Base-by-base conservation (phyloP, 202 grass and related monocot species). In the Panicum virgatum region DNA sequence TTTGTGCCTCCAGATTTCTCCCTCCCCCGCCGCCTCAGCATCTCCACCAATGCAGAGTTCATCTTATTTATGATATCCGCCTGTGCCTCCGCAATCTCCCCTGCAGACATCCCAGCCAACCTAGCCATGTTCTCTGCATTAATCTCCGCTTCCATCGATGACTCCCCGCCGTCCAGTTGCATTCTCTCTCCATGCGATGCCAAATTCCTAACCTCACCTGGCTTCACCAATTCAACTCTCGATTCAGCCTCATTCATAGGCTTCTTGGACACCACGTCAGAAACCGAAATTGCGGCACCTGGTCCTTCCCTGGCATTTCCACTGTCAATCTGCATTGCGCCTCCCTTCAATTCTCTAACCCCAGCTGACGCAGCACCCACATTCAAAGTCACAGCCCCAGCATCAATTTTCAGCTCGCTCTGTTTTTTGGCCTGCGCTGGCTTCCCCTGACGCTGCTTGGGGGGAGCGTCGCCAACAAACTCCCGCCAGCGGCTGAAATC, bases 21-120 rank as follows among this genome's bases (percentile, higher is more conserved):
- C 67, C 23, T 90, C 3, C 89, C 90, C 27, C 85, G 72, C 25
- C 66, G 90, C 69, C 64, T 93, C 69, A 98, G 79, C 86, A 89
- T 83, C 66, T 98, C 87, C 66, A 98, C 42, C 51, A 98, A 40
- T 73, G 69, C 34, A 23, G 92, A 89, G 83, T 98, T 73, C 87
- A 98, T 90, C 90, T 87, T 98, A 73, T 89, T 90, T 86, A 92
- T 45, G 64, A 98, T 90, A 25, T 98, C 96, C 39, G 73, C 74
- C 75, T 86, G 90, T 68, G 91, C 92, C 85, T 98, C 92, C 3
- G 45, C 76, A 79, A 98, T 96, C 84, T 98, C 96, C 62, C 86
- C 92, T 45, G 85, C 63, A 47, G 96, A 98, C 96, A 96, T 98
- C 58, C 85, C 79, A 10, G 77, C 88, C 69, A 98, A 66, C 90